Evolutionary conservation across 306 rosid species (phyloP), one percentile per base, ranked within the genome.

Genomic region (Psophocarpus tetragonolobus): DNA sequence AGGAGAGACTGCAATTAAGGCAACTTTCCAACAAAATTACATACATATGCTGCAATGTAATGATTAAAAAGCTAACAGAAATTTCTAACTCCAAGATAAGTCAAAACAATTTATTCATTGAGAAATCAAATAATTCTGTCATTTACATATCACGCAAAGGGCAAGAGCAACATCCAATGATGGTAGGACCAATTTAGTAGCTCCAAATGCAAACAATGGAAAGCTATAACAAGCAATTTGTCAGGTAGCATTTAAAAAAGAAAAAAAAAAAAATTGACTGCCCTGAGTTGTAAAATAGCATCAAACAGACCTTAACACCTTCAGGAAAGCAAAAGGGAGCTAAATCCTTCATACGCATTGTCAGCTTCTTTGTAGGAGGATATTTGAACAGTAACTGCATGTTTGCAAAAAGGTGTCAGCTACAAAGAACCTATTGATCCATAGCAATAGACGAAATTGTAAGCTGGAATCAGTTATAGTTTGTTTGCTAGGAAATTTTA

Each of bases 291-390:
- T 30, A 71, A 60, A 68, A 60, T 32, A 63, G 73, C 68, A 70
- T 71, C 71, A 81, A 83, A 72, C 75, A 73, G 82, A 94, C 98
- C 97, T 90, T 89, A 80, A 92, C 91, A 32, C 98, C 93, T 69
- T 74, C 87, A 26, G 98, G 97, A 79, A 92, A 94, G 85, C 97
- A 94, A 83, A 94, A 94, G 61, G 93, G 85, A 68, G 92, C 87
- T 83, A 94, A 82, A 60, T 94, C 98, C 80, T 86, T 88, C 88
- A 74, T 63, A 27, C 95, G 95, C 85, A 89, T 70, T 38, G 89
- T 81, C 51, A 92, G 64, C 87, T 79, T 87, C 89, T 82, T 90
- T 39, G 91, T 84, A 50, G 95, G 97, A 76, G 98, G 98, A 81
- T 90, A 94, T 80, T 90, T 92, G 83, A 94, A 94, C 82, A 94